A percentile compares a stretch with the other conserved stretches of the same genome.
Evolutionary conservation across 2,329 filamentous ascomycete species (phyloP).

Genomic region (Aspergillus clavatus): DNA sequence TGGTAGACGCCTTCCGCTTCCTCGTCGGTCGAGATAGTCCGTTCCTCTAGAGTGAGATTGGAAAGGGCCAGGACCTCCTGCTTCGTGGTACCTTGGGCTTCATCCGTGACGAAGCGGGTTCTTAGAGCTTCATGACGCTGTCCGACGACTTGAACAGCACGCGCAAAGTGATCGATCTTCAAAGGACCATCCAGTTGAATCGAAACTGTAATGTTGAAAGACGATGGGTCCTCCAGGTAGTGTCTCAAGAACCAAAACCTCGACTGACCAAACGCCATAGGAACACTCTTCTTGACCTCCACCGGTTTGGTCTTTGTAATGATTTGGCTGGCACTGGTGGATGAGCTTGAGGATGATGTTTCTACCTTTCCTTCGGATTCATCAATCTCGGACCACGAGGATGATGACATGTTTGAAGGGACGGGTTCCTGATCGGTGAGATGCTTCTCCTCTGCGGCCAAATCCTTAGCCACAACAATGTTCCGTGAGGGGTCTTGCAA

Average conservation of each 20-base stretch:
- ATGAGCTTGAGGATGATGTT: neutral
- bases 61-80: constrained; percentile 11
- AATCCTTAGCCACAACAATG: neutral
- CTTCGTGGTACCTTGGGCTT: neutral
- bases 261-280: constrained; percentile 40
- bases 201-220: constrained; percentile 38
- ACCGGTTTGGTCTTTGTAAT: neutral
- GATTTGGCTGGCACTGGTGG: neutral
- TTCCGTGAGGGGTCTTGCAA: neutral
- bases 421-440: neutral
- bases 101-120: constrained; percentile 26
- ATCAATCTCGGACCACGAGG: neutral
- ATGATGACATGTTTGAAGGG: neutral
- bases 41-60: neutral
- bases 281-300: neutral
- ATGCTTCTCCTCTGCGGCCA: neutral
- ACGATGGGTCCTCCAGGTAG: constrained; percentile 31
- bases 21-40: neutral
- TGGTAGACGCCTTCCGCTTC: constrained; percentile 13
- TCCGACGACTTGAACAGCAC: constrained; percentile 30
- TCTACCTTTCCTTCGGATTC: neutral
- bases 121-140: constrained; percentile 31
- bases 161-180: constrained; percentile 23
- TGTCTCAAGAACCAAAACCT: constrained; percentile 37
- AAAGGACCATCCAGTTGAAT: constrained; percentile 33